phyloP scores from a whole-genome alignment of 371 early-diverging fungal genomes.

The Circinella minor region DNA sequence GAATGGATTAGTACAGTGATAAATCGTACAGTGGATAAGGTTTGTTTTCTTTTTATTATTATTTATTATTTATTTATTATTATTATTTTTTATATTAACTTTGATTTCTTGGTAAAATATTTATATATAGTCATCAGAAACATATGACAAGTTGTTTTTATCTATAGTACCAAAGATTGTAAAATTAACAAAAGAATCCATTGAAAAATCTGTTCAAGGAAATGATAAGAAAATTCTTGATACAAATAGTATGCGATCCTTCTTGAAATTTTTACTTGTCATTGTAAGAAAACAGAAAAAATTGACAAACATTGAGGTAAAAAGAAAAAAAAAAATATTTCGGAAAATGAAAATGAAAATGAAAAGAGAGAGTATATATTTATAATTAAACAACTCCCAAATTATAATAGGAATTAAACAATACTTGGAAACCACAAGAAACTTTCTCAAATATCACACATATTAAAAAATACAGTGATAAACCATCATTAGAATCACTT shows the following conservation, averaged over 20 bases:
- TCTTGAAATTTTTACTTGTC: constrained; percentile 27
- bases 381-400: background rate
- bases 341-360: too few species aligned
- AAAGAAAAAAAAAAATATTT: too few species aligned
- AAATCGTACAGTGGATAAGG: constrained; percentile 54
- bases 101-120: too few species aligned
- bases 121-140: constrained; percentile 34
- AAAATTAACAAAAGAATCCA: constrained; percentile 25
- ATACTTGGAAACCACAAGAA: background rate
- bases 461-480: constrained; percentile 2
- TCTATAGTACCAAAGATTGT: constrained; percentile 32
- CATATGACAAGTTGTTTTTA: constrained; percentile 38
- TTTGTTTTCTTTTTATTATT: constrained; percentile 20
- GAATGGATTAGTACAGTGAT: constrained; percentile 50
- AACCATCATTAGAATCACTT: constrained; percentile 8
- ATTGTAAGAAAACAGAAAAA: constrained; percentile 35
- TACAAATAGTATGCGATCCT: constrained; percentile 34
- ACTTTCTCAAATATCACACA: background rate
- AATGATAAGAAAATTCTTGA: constrained; percentile 26
- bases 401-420: background rate
- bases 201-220: constrained; percentile 26
- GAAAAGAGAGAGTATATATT: background rate
- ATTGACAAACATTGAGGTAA: constrained; percentile 24
- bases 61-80: too few species aligned
- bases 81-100: too few species aligned